Evolutionary conservation across 2,329 filamentous ascomycete genomes (phyloP), one percentile per base, ranked within the genome.

Genomic region (Huntiella bhutanensis): DNA sequence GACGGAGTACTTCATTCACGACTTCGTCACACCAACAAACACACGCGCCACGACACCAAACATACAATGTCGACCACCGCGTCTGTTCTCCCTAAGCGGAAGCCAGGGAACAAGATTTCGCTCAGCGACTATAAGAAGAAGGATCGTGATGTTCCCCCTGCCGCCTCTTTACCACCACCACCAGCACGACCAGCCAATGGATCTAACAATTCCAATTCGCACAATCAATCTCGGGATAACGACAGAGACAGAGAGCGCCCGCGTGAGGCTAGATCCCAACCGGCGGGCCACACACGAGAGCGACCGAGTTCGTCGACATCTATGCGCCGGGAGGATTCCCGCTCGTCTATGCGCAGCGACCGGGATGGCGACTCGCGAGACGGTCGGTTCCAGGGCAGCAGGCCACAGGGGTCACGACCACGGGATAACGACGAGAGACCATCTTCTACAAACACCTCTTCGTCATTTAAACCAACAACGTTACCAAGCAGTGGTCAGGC

Each of bases 71-170:
- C 58, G 38, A 57, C 60, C 47, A 58, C 57, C 50, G 53, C 63
- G 45, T 59, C 63, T 52, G 58, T 58, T 43, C 62, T 58, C 51
- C 58, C 58, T 50, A 64, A 68, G 54, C 73, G 67, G 58, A 73
- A 71, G 61, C 55, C 59, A 13, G 55, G 58, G 39, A 63, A 59
- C 42, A 73, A 74, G 57, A 56, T 75, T 52, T 73, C 71, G 11
- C 58, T 76, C 50, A 71, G 68, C 57, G 72, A 75, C 56, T 76
- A 75, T 53, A 71, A 70, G 58, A 75, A 70, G 51, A 69, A 68
- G 56, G 60, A 59, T 17, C 32, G 22, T 28, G 28, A 36, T 39
- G 19, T 33, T 32, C 22, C 44, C 12, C 12, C 36, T 4, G 15
- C 41, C 13, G 36, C 22, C 8, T 17, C 32, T 33, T 19, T 10